Conservation (phyloP, 1,284 basidiomycete genomes). For the Tausonia pullulans region DNA sequence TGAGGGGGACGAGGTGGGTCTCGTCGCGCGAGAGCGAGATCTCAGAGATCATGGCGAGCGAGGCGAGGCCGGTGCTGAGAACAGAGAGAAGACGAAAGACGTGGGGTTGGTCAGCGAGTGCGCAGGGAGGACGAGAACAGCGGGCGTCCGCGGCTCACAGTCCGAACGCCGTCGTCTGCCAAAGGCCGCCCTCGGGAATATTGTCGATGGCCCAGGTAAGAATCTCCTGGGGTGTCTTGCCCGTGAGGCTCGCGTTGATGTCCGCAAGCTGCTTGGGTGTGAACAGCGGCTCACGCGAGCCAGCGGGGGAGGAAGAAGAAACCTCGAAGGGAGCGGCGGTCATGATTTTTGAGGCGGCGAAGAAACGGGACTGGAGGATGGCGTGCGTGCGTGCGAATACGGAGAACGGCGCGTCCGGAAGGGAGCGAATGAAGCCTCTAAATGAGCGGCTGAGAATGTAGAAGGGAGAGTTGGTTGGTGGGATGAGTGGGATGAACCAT, state of each 20-base stretch:
- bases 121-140: conserved; percentile 1
- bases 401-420: no score
- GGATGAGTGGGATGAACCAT: no score
- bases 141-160: conserved; percentile 35
- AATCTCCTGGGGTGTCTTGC: conserved; percentile 66
- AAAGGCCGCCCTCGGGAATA: conserved; percentile 53
- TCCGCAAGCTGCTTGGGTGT: conserved; percentile 48
- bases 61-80: conserved; percentile 63
- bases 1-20: conserved; percentile 42
- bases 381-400: no score
- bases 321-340: no score
- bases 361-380: no score
- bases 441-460: no score
- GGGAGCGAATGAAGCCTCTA: no score
- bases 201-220: conserved; percentile 69
- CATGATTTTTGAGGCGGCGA: no score
- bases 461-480: no score
- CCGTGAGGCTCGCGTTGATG: conserved; percentile 61
- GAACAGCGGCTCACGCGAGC: conserved; percentile 28
- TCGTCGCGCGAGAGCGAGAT: conserved; percentile 39
- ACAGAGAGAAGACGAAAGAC: neutral
- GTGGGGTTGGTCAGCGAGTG: neutral
- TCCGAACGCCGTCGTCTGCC: conserved; percentile 89
- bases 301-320: no score
- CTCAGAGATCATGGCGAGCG: conserved; percentile 83